Evolutionary conservation across 306 rosid genomes (phyloP).

Genomic region (Cotoneaster glaucophyllus): DNA sequence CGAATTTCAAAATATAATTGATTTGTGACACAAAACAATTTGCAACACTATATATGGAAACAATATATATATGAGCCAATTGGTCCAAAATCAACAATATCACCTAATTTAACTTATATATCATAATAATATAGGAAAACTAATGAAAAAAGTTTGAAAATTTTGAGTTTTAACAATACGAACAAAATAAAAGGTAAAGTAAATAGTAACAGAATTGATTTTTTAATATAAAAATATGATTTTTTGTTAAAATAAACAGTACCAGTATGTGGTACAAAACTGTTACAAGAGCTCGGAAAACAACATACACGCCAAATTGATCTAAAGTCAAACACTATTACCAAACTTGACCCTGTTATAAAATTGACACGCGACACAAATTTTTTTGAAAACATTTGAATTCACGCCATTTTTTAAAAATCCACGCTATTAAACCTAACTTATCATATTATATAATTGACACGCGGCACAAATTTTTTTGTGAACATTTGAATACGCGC

Average conservation of each 20-base stretch:
- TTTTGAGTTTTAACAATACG: too few relatives aligned
- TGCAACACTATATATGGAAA: neutral
- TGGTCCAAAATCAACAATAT: neutral
- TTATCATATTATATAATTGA: neutral
- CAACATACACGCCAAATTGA: neutral
- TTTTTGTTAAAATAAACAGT: too few relatives aligned
- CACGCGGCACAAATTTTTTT: neutral
- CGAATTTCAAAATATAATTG: neutral
- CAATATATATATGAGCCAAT: neutral
- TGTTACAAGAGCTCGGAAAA: too few relatives aligned
- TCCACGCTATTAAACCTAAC: neutral
- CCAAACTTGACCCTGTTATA: neutral
- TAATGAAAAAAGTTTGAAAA: too few relatives aligned
- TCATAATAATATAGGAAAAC: neutral
- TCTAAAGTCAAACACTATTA: too few relatives aligned
- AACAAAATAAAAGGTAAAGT: too few relatives aligned
- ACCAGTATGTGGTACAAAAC: neutral
- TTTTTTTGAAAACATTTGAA: neutral
- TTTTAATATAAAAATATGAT: too few relatives aligned
- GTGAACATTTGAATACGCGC: neutral
- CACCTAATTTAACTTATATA: neutral
- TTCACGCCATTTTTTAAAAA: neutral
- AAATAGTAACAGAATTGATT: too few relatives aligned
- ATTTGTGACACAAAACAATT: neutral
- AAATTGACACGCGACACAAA: neutral